These are phyloP conservation scores for Xylariaceae sp. DNA, from an alignment of 2,329 filamentous ascomycete genomes.

Conservation along the genomic window DNA sequence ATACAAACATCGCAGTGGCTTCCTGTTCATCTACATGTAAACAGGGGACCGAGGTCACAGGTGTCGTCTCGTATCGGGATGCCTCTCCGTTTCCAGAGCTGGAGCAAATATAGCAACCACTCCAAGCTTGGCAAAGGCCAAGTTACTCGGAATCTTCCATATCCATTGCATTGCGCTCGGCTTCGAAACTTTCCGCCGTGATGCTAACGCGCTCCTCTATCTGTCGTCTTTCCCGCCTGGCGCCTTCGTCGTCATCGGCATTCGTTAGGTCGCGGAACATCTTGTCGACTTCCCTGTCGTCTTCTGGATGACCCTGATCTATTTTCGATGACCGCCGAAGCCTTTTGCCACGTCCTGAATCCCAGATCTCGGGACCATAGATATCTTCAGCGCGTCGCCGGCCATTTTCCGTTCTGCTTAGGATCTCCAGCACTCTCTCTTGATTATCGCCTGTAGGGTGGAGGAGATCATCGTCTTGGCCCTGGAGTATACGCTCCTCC, in stretches of 20 bases:
- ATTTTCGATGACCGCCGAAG: constrained; percentile 22
- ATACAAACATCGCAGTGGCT: not conserved
- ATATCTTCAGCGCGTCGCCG: constrained; percentile 49
- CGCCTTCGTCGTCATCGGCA: constrained; percentile 42
- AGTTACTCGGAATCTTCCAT: constrained; percentile 35
- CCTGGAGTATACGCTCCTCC: constrained; percentile 49
- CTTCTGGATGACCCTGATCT: constrained; percentile 37
- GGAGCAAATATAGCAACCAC: not conserved
- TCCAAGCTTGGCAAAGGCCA: not conserved
- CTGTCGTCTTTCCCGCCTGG: constrained; percentile 34
- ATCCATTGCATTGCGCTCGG: constrained; percentile 33
- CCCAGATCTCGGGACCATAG: constrained; percentile 50
- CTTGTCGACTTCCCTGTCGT: constrained; percentile 47
- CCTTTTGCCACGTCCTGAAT: constrained; percentile 29
- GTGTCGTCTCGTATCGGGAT: not conserved
- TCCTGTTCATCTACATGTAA: not conserved
- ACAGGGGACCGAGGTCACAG: not conserved
- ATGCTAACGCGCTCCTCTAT: constrained; percentile 36
- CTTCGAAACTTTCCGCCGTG: constrained; percentile 34
- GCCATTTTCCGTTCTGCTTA: constrained; percentile 48
- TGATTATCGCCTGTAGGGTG: constrained; percentile 45
- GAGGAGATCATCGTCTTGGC: constrained; percentile 44
- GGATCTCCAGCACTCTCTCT: constrained; percentile 50
- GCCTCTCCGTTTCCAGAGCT: not conserved
- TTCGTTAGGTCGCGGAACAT: constrained; percentile 57